A percentile compares a stretch with the other conserved stretches of the same genome.
Evolutionary conservation across 148 eudicot species (phyloP).

Genomic region (Arbutus unedo): DNA sequence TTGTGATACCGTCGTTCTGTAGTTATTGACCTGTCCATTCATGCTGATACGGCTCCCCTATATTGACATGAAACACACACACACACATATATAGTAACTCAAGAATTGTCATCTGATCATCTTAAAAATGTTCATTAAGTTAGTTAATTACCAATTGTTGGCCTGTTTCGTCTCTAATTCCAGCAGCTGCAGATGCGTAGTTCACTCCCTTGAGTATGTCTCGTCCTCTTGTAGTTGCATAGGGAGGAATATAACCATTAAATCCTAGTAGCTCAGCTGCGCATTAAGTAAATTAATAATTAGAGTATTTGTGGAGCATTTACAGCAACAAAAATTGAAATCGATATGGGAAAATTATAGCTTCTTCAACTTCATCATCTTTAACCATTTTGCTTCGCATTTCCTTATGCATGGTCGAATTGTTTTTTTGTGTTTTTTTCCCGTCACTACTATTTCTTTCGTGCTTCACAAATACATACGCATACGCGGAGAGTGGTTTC

Average conservation of each 20-base stretch:
- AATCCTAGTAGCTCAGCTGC: constrained; percentile 51
- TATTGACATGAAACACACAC: background rate
- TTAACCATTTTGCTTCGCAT: too few species aligned
- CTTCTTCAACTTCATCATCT: too few species aligned
- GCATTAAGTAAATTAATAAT: background rate
- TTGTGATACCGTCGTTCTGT: constrained; percentile 44
- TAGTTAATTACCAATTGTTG: constrained; percentile 40
- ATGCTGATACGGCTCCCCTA: constrained; percentile 27
- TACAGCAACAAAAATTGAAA: background rate
- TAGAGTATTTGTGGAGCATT: background rate
- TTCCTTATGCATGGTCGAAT: too few species aligned
- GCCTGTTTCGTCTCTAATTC: constrained; percentile 62
- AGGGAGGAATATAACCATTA: constrained; percentile 34
- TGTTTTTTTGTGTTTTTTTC: too few species aligned
- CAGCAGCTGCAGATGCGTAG: constrained; percentile 66
- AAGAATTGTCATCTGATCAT: background rate
- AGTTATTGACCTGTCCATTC: constrained; percentile 41
- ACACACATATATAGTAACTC: background rate
- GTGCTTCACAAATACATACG: too few species aligned
- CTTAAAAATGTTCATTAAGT: background rate
- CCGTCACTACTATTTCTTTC: too few species aligned
- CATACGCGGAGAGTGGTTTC: too few species aligned
- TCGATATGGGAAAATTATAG: too few species aligned
- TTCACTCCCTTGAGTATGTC: constrained; percentile 44
- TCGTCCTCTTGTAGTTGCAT: constrained; percentile 34